Conservation (phyloP, 2,329 filamentous ascomycete genomes). For the Trichoderma sp. region DNA sequence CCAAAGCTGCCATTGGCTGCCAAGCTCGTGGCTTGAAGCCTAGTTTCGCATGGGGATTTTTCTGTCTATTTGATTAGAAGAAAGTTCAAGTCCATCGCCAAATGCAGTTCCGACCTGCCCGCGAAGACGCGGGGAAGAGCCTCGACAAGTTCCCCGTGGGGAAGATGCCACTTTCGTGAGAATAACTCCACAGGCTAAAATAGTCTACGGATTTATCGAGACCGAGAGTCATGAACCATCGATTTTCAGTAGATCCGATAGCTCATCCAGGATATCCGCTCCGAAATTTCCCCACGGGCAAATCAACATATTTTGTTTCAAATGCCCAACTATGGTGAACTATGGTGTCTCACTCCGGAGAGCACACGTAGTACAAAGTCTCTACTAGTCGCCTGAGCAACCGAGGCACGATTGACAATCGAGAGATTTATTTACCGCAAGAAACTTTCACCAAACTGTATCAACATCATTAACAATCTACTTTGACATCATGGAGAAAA, state of each 20-base stretch:
- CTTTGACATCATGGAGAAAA: not conserved
- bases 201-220: not conserved
- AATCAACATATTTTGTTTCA: not conserved
- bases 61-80: not conserved
- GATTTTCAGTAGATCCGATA: not conserved
- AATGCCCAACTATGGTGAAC: not conserved
- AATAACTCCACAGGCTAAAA: not conserved
- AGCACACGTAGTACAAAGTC: not conserved
- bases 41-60: not conserved
- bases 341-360: not conserved
- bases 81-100: not conserved
- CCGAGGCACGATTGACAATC: not conserved
- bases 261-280: not conserved
- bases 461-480: not conserved
- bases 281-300: not conserved
- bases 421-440: not conserved
- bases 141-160: not conserved
- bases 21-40: not conserved
- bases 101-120: not conserved
- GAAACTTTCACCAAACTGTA: not conserved
- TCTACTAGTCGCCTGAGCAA: not conserved
- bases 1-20: not conserved
- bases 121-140: slow-evolving; percentile 3
- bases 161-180: not conserved
- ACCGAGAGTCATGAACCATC: not conserved